These are phyloP conservation scores for Ophiostoma himal-ulmi DNA, from an alignment of 2,329 filamentous ascomycete species.

Conservation along the genomic window DNA sequence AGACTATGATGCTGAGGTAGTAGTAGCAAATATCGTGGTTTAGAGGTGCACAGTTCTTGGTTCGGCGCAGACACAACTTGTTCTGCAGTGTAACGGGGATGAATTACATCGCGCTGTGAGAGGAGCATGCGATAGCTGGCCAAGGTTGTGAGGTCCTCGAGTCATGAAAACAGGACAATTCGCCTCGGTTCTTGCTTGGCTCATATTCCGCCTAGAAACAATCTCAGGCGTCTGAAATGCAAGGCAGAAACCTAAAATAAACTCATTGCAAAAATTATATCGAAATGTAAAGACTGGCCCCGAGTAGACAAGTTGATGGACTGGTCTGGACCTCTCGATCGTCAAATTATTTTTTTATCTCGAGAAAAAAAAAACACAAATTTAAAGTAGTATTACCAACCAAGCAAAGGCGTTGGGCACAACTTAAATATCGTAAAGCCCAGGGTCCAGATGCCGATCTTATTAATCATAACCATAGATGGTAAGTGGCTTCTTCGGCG, in stretches of 20 bases:
- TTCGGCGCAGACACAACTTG: background rate
- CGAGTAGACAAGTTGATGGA: background rate
- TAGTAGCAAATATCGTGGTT: background rate
- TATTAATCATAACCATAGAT: background rate
- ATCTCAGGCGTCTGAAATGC: background rate
- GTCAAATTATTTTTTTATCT: background rate
- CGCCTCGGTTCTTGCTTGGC: background rate
- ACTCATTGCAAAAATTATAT: background rate
- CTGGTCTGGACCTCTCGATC: conserved; percentile 5
- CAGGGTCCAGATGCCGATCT: background rate
- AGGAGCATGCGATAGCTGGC: too few species aligned
- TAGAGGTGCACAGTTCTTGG: background rate
- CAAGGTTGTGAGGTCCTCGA: too few species aligned
- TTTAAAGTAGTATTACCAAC: background rate
- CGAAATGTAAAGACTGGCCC: background rate
- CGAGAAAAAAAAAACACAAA: background rate
- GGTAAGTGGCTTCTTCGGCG: background rate
- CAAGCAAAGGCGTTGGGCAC: background rate
- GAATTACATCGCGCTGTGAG: background rate
- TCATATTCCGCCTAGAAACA: background rate
- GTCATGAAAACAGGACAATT: too few species aligned
- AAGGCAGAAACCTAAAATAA: background rate
- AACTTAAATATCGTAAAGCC: background rate
- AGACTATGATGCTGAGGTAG: too few species aligned
- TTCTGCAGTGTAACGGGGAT: background rate